Evolutionary conservation across 495 filamentous ascomycete species (phyloP), one percentile per base, ranked within the genome.

Genomic region (Massariosphaeria phaeospora): DNA sequence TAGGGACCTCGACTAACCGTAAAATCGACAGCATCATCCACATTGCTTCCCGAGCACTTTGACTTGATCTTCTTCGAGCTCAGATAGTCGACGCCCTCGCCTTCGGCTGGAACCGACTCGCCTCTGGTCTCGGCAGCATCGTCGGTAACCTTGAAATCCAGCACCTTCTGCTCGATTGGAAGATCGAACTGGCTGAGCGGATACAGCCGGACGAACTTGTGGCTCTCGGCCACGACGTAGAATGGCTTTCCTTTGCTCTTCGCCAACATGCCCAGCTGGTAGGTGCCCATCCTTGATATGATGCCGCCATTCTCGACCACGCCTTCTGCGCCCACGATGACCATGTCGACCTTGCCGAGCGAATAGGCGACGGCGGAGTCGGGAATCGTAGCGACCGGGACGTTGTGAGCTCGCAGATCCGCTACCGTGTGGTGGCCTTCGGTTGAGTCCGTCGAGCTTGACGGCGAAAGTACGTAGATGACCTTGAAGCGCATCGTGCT

Each of bases 241-340:
- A 97, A 88, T 0, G 86, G 85, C 65, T 88, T 89, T 5, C 80
- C 78, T 52, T 83, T 80, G 2, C 80, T 79, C 58, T 88, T 89
- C 35, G 89, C 88, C 41, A 96, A 74, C 41, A 87, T 70, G 0
- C 88, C 90, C 44, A 97, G 82, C 72, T 96, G 93, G 58, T 86
- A 89, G 5, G 93, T 96, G 20, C 93, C 93, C 76, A 97, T 79
- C 41, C 90, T 74, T 34, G 83, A 89, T 55, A 98, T 87, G 50
- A 96, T 83, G 23, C 91, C 91, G 15, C 93, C 93, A 68, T 96
- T 94, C 62, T 94, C 88, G 34, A 93, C 87, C 17, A 96, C 88
- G 40, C 86, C 89, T 61, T 98, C 93, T n/a, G 90, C 88, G 42
- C 93, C 93, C 12, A 94, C 87, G 42, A 98, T 83, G 0, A 91